Conservation (phyloP, 768 basidiomycete genomes). For the Cyathus striatus region DNA sequence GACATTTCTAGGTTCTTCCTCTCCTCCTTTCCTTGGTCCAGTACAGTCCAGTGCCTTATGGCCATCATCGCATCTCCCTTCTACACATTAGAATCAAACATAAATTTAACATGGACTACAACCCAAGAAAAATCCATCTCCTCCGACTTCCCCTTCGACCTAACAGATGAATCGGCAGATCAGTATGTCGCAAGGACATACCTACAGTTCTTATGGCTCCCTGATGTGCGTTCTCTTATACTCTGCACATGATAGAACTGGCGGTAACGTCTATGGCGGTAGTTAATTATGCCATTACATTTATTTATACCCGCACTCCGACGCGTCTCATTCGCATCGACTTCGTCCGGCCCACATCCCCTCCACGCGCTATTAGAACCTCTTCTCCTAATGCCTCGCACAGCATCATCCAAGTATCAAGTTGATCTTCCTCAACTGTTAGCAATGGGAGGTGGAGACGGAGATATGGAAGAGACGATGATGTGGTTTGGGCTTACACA, state of each 20-base stretch:
- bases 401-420: conserved; percentile 56
- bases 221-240: conserved; percentile 43
- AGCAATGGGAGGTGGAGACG: conserved; percentile 51
- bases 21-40: too few relatives aligned
- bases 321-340: conserved; percentile 37
- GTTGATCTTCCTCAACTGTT: conserved; percentile 59
- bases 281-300: conserved; percentile 71
- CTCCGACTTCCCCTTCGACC: conserved; percentile 51
- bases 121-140: conserved; percentile 55
- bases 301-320: conserved; percentile 51
- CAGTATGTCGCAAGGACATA: conserved; percentile 61
- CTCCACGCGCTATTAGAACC: conserved; percentile 58
- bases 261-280: too few relatives aligned
- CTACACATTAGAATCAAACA: neutral
- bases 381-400: conserved; percentile 54
- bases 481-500: conserved; percentile 72
- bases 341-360: conserved; percentile 36
- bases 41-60: too few relatives aligned
- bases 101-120: conserved; percentile 38
- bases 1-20: too few relatives aligned
- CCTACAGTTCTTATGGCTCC: conserved; percentile 75
- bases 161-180: conserved; percentile 41
- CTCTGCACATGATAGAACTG: neutral
- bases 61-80: too few relatives aligned
- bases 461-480: conserved; percentile 63